phyloP scores from a whole-genome alignment of 202 grass and related monocot genomes.

The Dendrocalamus latiflorus region DNA sequence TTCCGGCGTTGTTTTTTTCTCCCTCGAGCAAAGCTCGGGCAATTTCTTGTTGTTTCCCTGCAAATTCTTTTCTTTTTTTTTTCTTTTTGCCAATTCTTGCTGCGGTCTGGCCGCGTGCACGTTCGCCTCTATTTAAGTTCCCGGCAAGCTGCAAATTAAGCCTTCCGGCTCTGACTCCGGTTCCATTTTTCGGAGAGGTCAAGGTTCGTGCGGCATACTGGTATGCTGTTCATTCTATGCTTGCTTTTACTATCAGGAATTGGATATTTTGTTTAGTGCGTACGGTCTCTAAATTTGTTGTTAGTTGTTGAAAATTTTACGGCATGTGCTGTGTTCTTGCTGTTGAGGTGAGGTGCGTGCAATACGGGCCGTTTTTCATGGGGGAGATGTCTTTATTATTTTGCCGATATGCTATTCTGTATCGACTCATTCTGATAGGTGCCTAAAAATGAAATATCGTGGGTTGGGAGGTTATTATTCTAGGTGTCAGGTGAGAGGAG shows the following conservation, averaged over 20 bases:
- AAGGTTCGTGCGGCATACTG: not conserved
- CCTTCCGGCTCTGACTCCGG: conserved; percentile 23
- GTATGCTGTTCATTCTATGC: not conserved
- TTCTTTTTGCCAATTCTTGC: not conserved
- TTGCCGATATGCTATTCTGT: too few species aligned
- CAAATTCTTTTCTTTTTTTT: not conserved
- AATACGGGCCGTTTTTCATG: too few species aligned
- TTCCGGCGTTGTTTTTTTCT: not conserved
- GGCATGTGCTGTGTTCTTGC: not conserved
- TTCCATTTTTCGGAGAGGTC: not conserved
- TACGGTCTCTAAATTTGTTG: not conserved
- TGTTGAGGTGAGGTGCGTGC: not conserved
- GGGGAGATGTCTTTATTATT: not conserved
- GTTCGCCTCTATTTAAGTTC: not conserved
- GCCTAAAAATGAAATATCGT: too few species aligned
- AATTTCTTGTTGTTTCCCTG: not conserved
- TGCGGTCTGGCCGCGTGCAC: not conserved
- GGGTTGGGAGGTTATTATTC: not conserved
- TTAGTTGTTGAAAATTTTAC: not conserved
- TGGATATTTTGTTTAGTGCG: not conserved
- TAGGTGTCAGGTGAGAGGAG: not conserved
- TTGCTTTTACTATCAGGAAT: not conserved
- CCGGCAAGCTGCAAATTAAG: not conserved
- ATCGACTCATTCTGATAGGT: too few species aligned
- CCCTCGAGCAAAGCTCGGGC: not conserved